These are phyloP conservation scores for Pythium aristosporum DNA, from an alignment of 352 stramenopile genomes.

Conservation along the genomic window DNA sequence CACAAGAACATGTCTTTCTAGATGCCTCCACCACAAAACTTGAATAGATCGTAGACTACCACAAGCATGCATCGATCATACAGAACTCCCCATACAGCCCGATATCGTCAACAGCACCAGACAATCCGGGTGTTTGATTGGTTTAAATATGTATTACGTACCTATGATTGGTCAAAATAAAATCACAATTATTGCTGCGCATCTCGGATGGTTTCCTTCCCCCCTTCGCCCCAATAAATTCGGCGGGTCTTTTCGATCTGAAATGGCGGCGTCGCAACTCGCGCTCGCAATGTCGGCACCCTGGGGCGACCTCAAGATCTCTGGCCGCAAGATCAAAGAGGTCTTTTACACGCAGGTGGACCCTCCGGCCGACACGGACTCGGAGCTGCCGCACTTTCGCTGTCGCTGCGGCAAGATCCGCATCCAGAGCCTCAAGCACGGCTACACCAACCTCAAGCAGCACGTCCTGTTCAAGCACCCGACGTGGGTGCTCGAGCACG, in stretches of 20 bases:
- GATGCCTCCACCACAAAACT: neutral
- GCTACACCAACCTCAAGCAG: constrained; percentile 67
- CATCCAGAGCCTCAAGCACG: constrained; percentile 45
- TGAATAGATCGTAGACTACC: constrained; percentile 2
- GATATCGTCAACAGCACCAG: neutral
- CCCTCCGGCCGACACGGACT: constrained; percentile 10
- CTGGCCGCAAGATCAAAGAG: constrained; percentile 30
- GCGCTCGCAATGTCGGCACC: neutral
- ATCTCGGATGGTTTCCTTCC: neutral
- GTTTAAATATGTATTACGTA: neutral
- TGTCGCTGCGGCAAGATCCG: constrained; percentile 67
- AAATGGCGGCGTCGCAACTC: constrained; percentile 4
- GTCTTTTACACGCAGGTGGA: constrained; percentile 27
- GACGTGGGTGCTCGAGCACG: constrained; percentile 40
- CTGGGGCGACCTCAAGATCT: constrained; percentile 21
- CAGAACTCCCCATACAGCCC: neutral
- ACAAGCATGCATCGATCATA: no score
- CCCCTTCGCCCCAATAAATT: constrained; percentile 13
- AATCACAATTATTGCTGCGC: constrained; percentile 13
- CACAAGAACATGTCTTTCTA: constrained; percentile 89
- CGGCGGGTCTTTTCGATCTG: neutral
- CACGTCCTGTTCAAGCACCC: constrained; percentile 65
- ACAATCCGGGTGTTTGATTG: constrained; percentile 9
- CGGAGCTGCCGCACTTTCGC: constrained; percentile 33
- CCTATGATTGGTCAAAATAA: constrained; percentile 27